A percentile compares a stretch with the other conserved stretches of the same genome.
Evolutionary conservation across 1,284 basidiomycete species (phyloP).

Genomic region (Puccinia sorghi): DNA sequence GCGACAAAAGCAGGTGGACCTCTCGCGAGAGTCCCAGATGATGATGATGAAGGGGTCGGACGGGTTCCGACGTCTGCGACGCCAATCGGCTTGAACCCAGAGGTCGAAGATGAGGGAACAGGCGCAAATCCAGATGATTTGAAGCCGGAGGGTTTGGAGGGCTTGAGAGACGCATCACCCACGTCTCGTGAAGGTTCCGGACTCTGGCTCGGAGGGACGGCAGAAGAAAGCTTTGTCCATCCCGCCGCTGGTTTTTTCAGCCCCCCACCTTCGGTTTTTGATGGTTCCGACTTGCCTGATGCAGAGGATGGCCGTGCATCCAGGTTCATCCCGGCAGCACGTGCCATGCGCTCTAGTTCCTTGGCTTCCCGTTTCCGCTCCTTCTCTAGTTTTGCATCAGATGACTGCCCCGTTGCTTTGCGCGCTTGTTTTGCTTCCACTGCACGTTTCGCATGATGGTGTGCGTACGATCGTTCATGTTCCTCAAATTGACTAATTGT

Average conservation of each 20-base stretch:
- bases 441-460: slow-evolving; percentile 45
- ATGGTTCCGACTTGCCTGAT: background rate
- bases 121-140: slow-evolving; percentile 48
- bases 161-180: background rate
- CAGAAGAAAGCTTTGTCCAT: slow-evolving; percentile 1
- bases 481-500: slow-evolving; percentile 49
- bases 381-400: slow-evolving; percentile 38
- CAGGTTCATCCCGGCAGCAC: slow-evolving; percentile 33
- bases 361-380: slow-evolving; percentile 48
- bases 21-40: background rate
- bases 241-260: slow-evolving; percentile 22
- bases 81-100: slow-evolving; percentile 28
- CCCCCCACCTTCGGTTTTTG: background rate
- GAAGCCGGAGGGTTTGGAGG: slow-evolving; percentile 1
- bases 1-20: slow-evolving; percentile 25
- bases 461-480: slow-evolving; percentile 50
- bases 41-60: slow-evolving; percentile 1
- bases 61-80: background rate
- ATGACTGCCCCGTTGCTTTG: slow-evolving; percentile 18
- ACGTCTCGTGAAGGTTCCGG: background rate
- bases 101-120: slow-evolving; percentile 24
- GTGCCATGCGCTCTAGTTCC: slow-evolving; percentile 42
- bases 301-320: slow-evolving; percentile 9
- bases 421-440: slow-evolving; percentile 43
- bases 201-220: background rate